These are phyloP conservation scores for Vanderwaltozyma tropicalis DNA, from an alignment of 805 yeast genomes.

Conservation along the genomic window DNA sequence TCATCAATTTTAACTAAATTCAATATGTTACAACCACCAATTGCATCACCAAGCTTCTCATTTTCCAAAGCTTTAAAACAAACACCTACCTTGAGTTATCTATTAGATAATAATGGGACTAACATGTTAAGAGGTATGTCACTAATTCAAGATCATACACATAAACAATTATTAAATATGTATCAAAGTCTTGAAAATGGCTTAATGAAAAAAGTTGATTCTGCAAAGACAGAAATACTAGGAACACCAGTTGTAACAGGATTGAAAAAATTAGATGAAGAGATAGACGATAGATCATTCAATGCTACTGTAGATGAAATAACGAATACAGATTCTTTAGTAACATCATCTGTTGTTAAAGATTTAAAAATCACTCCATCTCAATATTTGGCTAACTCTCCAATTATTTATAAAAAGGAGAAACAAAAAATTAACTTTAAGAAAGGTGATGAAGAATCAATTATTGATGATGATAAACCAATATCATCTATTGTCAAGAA, in stretches of 20 bases:
- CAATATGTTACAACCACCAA: slow-evolving; percentile 4
- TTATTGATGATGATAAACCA: background rate
- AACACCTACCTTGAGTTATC: no score
- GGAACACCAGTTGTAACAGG: background rate
- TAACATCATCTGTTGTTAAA: slow-evolving; percentile 18
- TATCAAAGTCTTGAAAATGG: background rate
- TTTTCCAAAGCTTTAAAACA: background rate
- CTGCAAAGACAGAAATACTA: background rate
- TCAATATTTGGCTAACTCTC: slow-evolving; percentile 13
- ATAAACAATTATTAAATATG: background rate
- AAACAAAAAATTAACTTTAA: no score
- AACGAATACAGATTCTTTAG: slow-evolving; percentile 14
- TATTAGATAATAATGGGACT: no score
- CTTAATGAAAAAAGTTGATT: background rate
- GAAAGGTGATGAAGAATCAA: background rate
- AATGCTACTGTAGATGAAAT: slow-evolving; percentile 14
- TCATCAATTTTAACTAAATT: slow-evolving; percentile 20
- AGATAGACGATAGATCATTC: background rate
- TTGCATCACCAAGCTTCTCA: background rate
- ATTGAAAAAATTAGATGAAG: background rate
- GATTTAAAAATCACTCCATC: slow-evolving; percentile 9
- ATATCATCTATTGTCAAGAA: background rate
- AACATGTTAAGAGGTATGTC: background rate
- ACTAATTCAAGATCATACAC: background rate
- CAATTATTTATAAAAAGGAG: slow-evolving; percentile 5